Evolutionary conservation across 257 asterid species (phyloP).

Genomic region (Gynochthodes officinalis): DNA sequence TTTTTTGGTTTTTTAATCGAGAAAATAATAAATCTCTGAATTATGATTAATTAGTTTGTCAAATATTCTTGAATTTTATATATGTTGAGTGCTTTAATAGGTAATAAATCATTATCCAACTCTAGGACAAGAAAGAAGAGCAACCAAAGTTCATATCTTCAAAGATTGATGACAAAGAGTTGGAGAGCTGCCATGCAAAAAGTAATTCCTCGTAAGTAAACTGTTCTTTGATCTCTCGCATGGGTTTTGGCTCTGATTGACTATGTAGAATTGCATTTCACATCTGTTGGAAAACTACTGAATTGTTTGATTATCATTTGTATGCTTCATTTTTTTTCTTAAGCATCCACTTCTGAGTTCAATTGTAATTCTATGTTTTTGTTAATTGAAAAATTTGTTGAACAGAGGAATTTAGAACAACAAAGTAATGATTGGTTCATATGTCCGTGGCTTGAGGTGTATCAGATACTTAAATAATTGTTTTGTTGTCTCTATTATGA

Average conservation of each 20-base stretch:
- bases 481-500: neutral
- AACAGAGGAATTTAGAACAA: neutral
- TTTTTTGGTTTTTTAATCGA: too few relatives aligned
- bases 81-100: constrained; percentile 16
- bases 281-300: neutral
- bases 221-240: constrained; percentile 1
- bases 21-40: neutral
- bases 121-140: constrained; percentile 63
- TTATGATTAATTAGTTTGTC: constrained; percentile 1
- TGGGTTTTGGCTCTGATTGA: neutral
- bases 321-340: neutral
- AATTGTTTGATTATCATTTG: neutral
- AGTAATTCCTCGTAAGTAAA: constrained; percentile 46
- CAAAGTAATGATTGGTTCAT: neutral
- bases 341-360: neutral
- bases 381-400: neutral
- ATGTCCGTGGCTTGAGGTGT: neutral
- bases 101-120: constrained; percentile 25
- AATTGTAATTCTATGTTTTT: neutral
- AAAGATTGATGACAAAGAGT: constrained; percentile 37
- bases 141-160: constrained; percentile 36
- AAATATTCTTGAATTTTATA: constrained; percentile 16
- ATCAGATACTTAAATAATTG: neutral
- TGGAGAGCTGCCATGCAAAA: constrained; percentile 32
- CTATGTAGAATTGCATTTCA: neutral